A percentile compares a stretch with the other conserved stretches of the same genome.
Evolutionary conservation across 139 green algal species (phyloP).

Genomic region (Coelastrella sp.): DNA sequence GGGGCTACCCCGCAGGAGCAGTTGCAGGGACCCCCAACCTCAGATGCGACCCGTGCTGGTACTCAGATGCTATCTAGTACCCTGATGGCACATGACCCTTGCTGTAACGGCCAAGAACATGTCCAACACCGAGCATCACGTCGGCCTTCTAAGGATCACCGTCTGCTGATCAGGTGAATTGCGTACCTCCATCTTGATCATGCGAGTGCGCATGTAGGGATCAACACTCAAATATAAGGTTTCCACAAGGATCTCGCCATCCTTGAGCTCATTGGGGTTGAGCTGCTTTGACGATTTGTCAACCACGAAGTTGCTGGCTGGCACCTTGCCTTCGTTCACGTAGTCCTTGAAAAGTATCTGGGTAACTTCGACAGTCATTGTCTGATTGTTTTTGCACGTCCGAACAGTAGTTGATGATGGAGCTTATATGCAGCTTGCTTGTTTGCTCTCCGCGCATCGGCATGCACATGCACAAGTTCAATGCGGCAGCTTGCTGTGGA

Average conservation of each 20-base stretch:
- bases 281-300: background rate
- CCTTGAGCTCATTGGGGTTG: slow-evolving; percentile 3
- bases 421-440: too few relatives aligned
- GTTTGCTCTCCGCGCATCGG: background rate
- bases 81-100: too few relatives aligned
- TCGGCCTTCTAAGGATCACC: too few relatives aligned
- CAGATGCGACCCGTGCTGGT: too few relatives aligned
- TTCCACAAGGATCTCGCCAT: slow-evolving; percentile 22
- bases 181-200: slow-evolving; percentile 26
- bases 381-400: background rate
- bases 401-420: background rate
- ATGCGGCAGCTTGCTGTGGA: background rate
- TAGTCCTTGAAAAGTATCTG: slow-evolving; percentile 26
- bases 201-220: slow-evolving; percentile 34
- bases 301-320: slow-evolving; percentile 30
- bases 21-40: too few relatives aligned
- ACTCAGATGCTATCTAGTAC: too few relatives aligned
- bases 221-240: slow-evolving; percentile 34
- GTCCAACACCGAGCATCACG: too few relatives aligned
- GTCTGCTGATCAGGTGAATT: background rate
- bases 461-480: background rate
- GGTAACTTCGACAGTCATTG: background rate
- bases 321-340: slow-evolving; percentile 41
- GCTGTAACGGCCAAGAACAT: too few relatives aligned
- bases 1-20: too few relatives aligned